Percentiles rank a stretch among this genome's conserved stretches.
phyloP scores from a whole-genome alignment of 345 rosid genomes.

The Carallia brachiata region DNA sequence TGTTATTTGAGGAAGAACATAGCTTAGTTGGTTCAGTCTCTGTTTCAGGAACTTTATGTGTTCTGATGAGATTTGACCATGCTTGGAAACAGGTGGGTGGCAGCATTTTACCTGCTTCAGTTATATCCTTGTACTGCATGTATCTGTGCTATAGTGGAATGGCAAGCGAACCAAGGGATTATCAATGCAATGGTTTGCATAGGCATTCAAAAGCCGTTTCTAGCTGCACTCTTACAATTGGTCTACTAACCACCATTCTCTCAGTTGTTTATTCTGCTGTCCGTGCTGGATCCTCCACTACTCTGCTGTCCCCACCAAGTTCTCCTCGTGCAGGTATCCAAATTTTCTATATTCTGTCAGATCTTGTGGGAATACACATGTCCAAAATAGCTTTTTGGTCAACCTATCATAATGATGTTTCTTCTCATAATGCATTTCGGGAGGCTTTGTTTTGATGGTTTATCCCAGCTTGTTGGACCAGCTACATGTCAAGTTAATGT shows the following conservation, averaged over 20 bases:
- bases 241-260: constrained; percentile 80
- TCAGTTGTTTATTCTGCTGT: constrained; percentile 98
- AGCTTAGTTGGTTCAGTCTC: not conserved
- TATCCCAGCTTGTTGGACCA: too few relatives aligned
- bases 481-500: too few relatives aligned
- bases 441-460: too few relatives aligned
- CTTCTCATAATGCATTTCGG: too few relatives aligned
- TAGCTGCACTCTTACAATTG: constrained; percentile 80
- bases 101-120: constrained; percentile 94
- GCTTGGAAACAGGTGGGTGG: constrained; percentile 66
- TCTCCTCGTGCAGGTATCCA: constrained; percentile 86
- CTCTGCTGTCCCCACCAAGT: constrained; percentile 79
- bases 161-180: constrained; percentile 93
- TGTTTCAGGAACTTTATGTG: not conserved
- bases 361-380: too few relatives aligned
- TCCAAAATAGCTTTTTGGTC: too few relatives aligned
- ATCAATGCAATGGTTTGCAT: constrained; percentile 94
- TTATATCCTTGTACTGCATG: constrained; percentile 87
- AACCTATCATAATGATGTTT: too few relatives aligned
- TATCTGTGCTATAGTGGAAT: constrained; percentile 97
- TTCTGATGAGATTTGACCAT: constrained; percentile 4
- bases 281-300: constrained; percentile 95
- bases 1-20: not conserved
- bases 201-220: constrained; percentile 84
- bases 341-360: not conserved